Evolutionary conservation across 306 rosid species (phyloP), one percentile per base, ranked within the genome.

Genomic region (Heteromeles arbutifolia): DNA sequence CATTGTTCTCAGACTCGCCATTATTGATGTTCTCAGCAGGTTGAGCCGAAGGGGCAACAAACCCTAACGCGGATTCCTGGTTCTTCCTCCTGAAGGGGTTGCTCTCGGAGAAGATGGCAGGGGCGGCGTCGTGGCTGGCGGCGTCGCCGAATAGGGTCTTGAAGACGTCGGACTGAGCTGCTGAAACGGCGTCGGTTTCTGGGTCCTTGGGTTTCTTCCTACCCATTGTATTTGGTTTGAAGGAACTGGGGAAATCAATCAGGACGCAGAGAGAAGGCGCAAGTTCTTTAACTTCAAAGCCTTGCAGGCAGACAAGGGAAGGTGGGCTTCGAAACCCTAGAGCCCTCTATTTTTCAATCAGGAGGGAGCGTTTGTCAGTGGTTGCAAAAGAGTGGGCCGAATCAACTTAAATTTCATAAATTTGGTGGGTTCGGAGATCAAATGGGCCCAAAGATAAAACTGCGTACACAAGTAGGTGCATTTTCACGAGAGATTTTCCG

Each of bases 81-180:
- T 84, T 82, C 73, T 83, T 90, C 68, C 92, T 83, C 4, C 87
- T 70, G 77, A 83, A 92, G 0, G 97, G 97, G 67, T 95, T 95
- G 22, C 66, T 68, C 0, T 82, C 91, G n/a, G 97, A 95, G 81
- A 95, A 95, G 17, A 95, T 86, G 19, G 93, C 86, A 74, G 65
- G 13, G 77, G 77, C 31, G 45, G 62, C 62, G 14, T 56, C 25
- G 28, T 21, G 71, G 25, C 70, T 85, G 3, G 85, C 70, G 24
- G 34, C 79, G 74, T 67, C 82, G 68, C 86, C 92, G 50, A 92
- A 95, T 14, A 92, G 87, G 22, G 83, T 71, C 43, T 14, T 39
- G 87, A 92, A 95, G 32, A 90, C 70, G 77, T 83, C 83, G 65
- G 91, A 57, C 26, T 86, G 71, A 66, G 86, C 2, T 11, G 86